A percentile compares a stretch with the other conserved stretches of the same genome.
Conservation (phyloP, 1,284 basidiomycete genomes). For the Mycena sp. region DNA sequence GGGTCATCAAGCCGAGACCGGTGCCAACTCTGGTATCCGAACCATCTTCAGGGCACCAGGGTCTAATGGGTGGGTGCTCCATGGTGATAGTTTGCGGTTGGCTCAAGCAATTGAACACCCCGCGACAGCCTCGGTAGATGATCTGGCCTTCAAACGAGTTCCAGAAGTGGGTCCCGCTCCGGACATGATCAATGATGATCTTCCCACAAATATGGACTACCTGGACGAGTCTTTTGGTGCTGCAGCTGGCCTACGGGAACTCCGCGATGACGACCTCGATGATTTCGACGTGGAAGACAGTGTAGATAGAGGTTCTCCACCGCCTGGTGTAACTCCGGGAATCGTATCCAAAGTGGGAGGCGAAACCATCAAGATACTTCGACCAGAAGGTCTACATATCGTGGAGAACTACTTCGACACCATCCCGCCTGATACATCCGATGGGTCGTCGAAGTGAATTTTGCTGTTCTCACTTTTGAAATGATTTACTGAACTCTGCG, state of each 20-base stretch:
- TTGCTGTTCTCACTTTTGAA: not conserved
- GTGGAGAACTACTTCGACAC: slow-evolving; percentile 80
- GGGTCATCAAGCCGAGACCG: slow-evolving; percentile 40
- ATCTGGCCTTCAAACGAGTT: slow-evolving; percentile 79
- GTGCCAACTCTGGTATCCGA: slow-evolving; percentile 50
- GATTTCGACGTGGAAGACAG: slow-evolving; percentile 64
- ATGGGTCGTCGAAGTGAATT: slow-evolving; percentile 56
- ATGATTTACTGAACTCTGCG: slow-evolving; percentile 20
- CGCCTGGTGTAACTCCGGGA: slow-evolving; percentile 45
- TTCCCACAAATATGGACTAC: slow-evolving; percentile 90
- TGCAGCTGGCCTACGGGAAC: slow-evolving; percentile 77
- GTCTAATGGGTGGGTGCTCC: slow-evolving; percentile 41
- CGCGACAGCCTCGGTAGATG: slow-evolving; percentile 79
- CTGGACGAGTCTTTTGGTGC: slow-evolving; percentile 85
- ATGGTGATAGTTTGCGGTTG: not conserved
- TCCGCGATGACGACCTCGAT: slow-evolving; percentile 76
- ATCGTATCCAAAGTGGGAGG: slow-evolving; percentile 76
- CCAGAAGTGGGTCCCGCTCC: slow-evolving; percentile 81
- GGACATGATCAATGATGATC: slow-evolving; percentile 92
- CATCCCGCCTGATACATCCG: slow-evolving; percentile 62
- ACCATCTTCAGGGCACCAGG: slow-evolving; percentile 17
- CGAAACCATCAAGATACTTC: slow-evolving; percentile 87
- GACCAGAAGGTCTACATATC: slow-evolving; percentile 62
- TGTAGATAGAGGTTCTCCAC: slow-evolving; percentile 31
- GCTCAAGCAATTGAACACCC: not conserved